Conservation (phyloP, 495 filamentous ascomycete genomes). For the Talaromyces thailandensis region DNA sequence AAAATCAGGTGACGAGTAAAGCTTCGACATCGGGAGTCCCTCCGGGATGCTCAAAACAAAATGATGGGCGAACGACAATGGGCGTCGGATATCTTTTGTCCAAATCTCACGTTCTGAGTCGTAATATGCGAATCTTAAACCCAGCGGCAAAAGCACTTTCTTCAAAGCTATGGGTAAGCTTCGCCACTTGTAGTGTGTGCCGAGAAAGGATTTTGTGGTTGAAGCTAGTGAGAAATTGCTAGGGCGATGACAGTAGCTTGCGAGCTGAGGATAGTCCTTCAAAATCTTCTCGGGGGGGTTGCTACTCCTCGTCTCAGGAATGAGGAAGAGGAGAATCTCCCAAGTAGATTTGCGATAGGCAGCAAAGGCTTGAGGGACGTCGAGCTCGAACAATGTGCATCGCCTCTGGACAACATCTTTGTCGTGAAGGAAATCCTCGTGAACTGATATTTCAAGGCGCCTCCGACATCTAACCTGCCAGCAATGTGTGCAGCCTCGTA, state of each 20-base stretch:
- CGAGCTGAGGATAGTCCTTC: constrained; percentile 18
- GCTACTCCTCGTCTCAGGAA: constrained; percentile 15
- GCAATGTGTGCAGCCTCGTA: constrained; percentile 25
- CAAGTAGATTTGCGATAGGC: constrained; percentile 46
- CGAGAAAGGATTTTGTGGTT: constrained; percentile 28
- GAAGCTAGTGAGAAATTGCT: constrained; percentile 26
- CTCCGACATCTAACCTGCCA: constrained; percentile 19
- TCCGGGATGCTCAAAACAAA: constrained; percentile 22
- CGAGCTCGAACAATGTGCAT: constrained; percentile 48
- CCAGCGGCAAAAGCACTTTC: constrained; percentile 13
- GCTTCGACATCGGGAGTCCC: constrained; percentile 13
- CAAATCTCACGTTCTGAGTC: constrained; percentile 16
- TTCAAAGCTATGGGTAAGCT: constrained; percentile 15
- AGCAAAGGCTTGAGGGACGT: constrained; percentile 29
- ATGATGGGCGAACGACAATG: constrained; percentile 28
- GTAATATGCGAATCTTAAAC: constrained; percentile 15
- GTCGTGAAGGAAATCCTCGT: constrained; percentile 48
- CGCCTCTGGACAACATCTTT: constrained; percentile 17
- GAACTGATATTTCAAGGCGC: constrained; percentile 39
- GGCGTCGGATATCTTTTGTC: constrained; percentile 16
- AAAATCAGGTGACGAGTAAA: constrained; percentile 12
- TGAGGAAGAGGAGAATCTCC: constrained; percentile 25
- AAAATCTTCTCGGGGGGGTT: constrained; percentile 6
- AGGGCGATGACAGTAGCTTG: constrained; percentile 11
- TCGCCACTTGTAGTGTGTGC: constrained; percentile 28